phyloP scores from a whole-genome alignment of 345 rosid genomes.

The Pugionium cornutum region DNA sequence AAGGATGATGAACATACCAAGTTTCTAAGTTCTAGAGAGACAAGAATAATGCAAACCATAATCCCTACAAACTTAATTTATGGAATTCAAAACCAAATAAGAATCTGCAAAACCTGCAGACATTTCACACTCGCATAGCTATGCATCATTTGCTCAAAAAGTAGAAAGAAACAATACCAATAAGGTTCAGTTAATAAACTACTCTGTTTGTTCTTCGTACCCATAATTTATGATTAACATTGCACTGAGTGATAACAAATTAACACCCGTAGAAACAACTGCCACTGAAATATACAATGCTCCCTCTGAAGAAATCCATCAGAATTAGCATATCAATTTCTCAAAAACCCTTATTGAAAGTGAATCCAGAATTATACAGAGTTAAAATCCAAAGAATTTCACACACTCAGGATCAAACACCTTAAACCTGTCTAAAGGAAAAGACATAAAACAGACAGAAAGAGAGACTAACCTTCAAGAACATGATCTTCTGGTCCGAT shows the following conservation, averaged over 20 bases:
- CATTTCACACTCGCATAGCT: background rate
- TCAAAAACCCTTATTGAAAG: background rate
- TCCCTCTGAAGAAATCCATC: background rate
- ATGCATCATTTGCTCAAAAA: conserved; percentile 15
- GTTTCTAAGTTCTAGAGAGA: no score
- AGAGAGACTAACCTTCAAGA: conserved; percentile 58
- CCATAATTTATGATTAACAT: background rate
- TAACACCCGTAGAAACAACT: conserved; percentile 1
- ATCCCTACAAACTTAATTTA: no score
- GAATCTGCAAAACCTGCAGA: conserved; percentile 9
- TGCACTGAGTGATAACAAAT: background rate
- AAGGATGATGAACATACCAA: no score
- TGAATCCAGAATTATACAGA: conserved; percentile 5
- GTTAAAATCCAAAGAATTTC: background rate
- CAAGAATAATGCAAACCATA: no score
- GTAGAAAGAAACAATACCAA: conserved; percentile 7
- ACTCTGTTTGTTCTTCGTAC: background rate
- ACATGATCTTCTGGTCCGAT: conserved; percentile 95
- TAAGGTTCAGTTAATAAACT: background rate
- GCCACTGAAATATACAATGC: background rate
- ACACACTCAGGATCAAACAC: conserved; percentile 9
- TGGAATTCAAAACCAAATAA: no score
- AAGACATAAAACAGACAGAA: background rate
- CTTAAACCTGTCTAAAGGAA: background rate
- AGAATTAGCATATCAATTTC: background rate